A percentile compares a stretch with the other conserved stretches of the same genome.
Evolutionary conservation across 176 grass and related monocot genomes (phyloP).

Genomic region (Bolboschoenus planiculmis): DNA sequence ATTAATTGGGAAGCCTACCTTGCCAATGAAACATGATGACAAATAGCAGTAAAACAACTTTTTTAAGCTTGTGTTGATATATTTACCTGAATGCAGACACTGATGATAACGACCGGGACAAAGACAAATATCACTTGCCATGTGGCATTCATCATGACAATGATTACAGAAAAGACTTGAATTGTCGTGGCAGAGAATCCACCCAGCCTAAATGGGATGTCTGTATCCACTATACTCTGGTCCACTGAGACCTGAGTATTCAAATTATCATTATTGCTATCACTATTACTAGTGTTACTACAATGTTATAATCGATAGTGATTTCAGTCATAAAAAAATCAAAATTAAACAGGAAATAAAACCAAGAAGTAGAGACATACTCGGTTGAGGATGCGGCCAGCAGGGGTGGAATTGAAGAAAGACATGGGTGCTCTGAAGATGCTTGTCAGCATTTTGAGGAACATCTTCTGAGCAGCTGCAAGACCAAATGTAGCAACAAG

Average conservation of each 20-base stretch:
- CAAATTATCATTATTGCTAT: constrained; percentile 1
- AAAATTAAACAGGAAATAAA: not conserved
- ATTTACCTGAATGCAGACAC: constrained; percentile 98
- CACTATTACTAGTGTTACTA: not conserved
- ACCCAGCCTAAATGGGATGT: constrained; percentile 93
- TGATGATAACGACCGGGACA: constrained; percentile 69
- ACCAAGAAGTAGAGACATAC: constrained; percentile 31
- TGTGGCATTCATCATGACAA: constrained; percentile 91
- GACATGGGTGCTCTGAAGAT: constrained; percentile 97
- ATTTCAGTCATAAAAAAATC: constrained; percentile 10
- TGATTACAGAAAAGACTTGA: constrained; percentile 89
- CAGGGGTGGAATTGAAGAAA: constrained; percentile 91
- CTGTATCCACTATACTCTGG: constrained; percentile 95
- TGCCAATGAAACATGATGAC: not conserved
- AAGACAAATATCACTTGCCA: constrained; percentile 97
- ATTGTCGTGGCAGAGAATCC: constrained; percentile 96
- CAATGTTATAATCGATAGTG: not conserved
- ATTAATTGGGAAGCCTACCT: not conserved
- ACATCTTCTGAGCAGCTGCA: constrained; percentile 88
- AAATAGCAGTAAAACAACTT: not conserved
- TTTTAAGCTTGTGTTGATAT: constrained; percentile 21
- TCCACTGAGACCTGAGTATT: constrained; percentile 94
- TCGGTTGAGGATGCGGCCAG: constrained; percentile 84
- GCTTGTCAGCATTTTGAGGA: constrained; percentile 79
- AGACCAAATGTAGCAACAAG: constrained; percentile 99